Evolutionary conservation across 352 stramenopile genomes (phyloP).

Genomic region (Globisporangium cylindrosporum): DNA sequence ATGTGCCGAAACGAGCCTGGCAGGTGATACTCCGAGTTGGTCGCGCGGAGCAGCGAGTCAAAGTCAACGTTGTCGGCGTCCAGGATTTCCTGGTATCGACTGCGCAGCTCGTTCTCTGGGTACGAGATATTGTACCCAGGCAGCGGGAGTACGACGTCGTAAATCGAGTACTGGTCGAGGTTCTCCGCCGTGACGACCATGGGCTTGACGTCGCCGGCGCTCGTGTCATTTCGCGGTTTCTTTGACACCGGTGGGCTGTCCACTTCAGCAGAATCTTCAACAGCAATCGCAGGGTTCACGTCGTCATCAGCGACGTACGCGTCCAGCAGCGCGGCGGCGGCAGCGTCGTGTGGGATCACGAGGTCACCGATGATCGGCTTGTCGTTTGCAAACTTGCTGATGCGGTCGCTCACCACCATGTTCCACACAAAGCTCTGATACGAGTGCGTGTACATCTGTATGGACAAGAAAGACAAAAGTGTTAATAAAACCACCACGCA

Average conservation of each 20-base stretch:
- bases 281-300: neutral
- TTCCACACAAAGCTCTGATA: conserved; percentile 98
- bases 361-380: conserved; percentile 90
- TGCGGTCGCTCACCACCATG: conserved; percentile 84
- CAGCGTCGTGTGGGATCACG: conserved; percentile 51
- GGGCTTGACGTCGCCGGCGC: conserved; percentile 5
- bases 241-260: conserved; percentile 29
- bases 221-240: conserved; percentile 33
- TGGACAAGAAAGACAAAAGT: neutral
- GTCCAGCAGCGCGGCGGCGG: conserved; percentile 14
- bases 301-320: conserved; percentile 34
- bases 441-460: conserved; percentile 85
- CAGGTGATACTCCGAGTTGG: conserved; percentile 89
- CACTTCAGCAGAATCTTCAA: conserved; percentile 13
- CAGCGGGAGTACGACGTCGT: conserved; percentile 96
- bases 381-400: conserved; percentile 68
- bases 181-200: conserved; percentile 88
- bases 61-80: conserved; percentile 67
- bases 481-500: neutral
- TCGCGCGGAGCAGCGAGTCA: conserved; percentile 49
- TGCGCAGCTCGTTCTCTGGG: conserved; percentile 81
- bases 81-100: conserved; percentile 64
- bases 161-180: conserved; percentile 86
- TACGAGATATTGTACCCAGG: conserved; percentile 90
- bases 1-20: conserved; percentile 94